These are phyloP conservation scores for Phytophthora tentaculata DNA, from an alignment of 352 stramenopile species.

Conservation along the genomic window DNA sequence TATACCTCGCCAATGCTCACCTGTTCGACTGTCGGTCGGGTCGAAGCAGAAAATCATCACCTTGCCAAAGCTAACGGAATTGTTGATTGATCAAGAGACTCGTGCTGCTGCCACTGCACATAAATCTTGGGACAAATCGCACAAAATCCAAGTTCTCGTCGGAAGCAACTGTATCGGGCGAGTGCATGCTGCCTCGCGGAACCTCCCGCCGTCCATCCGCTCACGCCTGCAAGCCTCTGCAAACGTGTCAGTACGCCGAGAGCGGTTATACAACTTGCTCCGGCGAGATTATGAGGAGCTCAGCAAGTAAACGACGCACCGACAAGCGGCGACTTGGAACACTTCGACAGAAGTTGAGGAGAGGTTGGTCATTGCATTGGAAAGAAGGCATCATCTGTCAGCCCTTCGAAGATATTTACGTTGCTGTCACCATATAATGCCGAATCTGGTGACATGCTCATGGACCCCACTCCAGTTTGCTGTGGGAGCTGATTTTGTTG, in stretches of 20 bases:
- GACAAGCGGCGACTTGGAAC: conserved; percentile 33
- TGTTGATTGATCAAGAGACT: conserved; percentile 63
- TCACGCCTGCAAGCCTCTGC: conserved; percentile 52
- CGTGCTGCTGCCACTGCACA: conserved; percentile 39
- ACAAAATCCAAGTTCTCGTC: conserved; percentile 77
- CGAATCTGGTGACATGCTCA: conserved; percentile 33
- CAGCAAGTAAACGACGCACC: conserved; percentile 39
- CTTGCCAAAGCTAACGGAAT: conserved; percentile 36
- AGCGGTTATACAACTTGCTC: conserved; percentile 64
- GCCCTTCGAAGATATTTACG: conserved; percentile 78
- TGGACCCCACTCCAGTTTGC: conserved; percentile 23
- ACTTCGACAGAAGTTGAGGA: conserved; percentile 24
- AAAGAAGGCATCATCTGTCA: conserved; percentile 78
- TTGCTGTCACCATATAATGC: conserved; percentile 57
- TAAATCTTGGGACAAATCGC: conserved; percentile 50
- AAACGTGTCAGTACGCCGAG: conserved; percentile 50
- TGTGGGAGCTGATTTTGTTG: conserved; percentile 29
- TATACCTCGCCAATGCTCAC: conserved; percentile 17
- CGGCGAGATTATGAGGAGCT: conserved; percentile 51
- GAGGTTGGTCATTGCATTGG: conserved; percentile 62
- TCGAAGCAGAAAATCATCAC: conserved; percentile 19
- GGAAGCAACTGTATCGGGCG: conserved; percentile 60
- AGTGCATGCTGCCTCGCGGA: conserved; percentile 53
- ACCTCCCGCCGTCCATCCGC: conserved; percentile 58
- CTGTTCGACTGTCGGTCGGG: conserved; percentile 8